Base-by-base conservation (phyloP, 805 yeast genomes). In the Pichia insulana region DNA sequence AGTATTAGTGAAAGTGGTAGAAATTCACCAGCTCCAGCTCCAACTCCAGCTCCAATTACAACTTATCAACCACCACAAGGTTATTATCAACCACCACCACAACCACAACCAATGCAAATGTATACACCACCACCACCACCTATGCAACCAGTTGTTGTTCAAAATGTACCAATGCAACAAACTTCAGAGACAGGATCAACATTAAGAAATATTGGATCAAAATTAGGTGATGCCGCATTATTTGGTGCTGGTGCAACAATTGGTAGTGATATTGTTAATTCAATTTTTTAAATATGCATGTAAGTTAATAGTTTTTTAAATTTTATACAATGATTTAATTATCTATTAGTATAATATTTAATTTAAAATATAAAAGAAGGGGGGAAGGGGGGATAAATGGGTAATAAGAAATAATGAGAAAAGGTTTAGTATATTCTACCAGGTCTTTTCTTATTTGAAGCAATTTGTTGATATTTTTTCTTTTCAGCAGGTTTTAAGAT, bases 201-300 rank as follows among this genome's bases (percentile, higher is more conserved):
- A 37, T 47, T 80, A 45, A 76, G 76, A 62, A 83, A 73, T 56
- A 78, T 86, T 53, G 97, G 97, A 19, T 71, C 85, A 43, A 83
- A 87, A 63, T 68, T 90, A 44, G 97, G 96, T 47, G 80, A 87
- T 52, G 97, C 97, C n/a, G 95, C 95, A 32, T 80, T 90, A 41
- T 90, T 88, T 51, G 97, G 97, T 64, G 97, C 97, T 6, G 97
- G 97, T 70, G 96, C 97, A 27, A 83, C 96, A 1, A 70, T 90
- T 43, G 97, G 97, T 57, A 72, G 88, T 39, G 90, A 89, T 56
- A 49, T 92, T 37, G 86, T 90, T 41, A 80, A 87, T 61, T 40
- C 54, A 4, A 53, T 51, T 35, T 52, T 51, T 36, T 53, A 49
- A 40, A 4, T 15, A 16, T 31, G 16, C 16, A 31, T n/a, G n/a